Conservation (phyloP, 192 early-diverging fungal genomes). For the Kickxella alabastrina region DNA sequence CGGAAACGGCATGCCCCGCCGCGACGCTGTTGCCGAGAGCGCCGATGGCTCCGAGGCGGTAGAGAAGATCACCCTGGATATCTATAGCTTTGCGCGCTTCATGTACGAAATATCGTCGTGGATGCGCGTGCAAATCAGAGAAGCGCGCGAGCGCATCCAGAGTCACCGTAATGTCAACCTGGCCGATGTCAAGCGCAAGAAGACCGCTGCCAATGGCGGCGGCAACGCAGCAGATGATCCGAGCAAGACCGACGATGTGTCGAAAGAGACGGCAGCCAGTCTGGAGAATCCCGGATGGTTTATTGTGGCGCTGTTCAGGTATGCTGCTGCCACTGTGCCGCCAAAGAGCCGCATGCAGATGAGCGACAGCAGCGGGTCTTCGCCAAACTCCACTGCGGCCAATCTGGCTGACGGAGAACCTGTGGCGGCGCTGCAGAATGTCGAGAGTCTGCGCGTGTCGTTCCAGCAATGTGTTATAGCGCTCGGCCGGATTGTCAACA, state of each 20-base stretch:
- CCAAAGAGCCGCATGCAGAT: conserved; percentile 22
- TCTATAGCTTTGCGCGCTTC: conserved; percentile 73
- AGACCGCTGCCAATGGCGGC: background rate
- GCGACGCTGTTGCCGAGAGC: no score
- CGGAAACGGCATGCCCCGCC: background rate
- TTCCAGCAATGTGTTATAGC: conserved; percentile 79
- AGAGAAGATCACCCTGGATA: conserved; percentile 57
- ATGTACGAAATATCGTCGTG: conserved; percentile 66
- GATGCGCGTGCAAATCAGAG: conserved; percentile 54
- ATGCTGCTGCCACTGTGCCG: conserved; percentile 27
- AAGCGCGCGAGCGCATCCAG: conserved; percentile 37
- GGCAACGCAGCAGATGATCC: background rate
- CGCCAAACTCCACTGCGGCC: background rate
- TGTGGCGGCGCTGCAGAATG: background rate
- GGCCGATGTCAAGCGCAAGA: conserved; percentile 12
- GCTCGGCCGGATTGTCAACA: conserved; percentile 68
- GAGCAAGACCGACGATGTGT: conserved; percentile 22
- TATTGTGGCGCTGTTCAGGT: conserved; percentile 42
- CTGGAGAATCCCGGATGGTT: conserved; percentile 52
- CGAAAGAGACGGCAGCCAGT: conserved; percentile 25
- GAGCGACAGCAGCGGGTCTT: conserved; percentile 1
- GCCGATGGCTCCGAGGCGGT: no score
- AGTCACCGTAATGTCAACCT: conserved; percentile 34
- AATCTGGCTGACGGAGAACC: no score
- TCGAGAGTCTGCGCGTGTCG: conserved; percentile 52